Conservation (phyloP, 352 stramenopile species). For the Globisporangium nagaii region DNA sequence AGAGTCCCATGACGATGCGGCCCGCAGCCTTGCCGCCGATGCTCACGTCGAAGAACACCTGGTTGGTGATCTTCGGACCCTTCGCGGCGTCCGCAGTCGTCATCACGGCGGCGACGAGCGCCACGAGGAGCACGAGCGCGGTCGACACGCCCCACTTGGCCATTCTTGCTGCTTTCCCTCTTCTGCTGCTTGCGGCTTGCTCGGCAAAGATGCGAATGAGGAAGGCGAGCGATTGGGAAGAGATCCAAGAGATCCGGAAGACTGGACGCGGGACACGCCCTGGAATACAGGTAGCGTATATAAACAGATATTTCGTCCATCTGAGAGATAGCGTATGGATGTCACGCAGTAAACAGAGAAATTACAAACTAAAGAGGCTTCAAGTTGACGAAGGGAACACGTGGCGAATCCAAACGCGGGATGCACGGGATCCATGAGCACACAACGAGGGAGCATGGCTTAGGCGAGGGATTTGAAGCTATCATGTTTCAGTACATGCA, state of each 20-base stretch:
- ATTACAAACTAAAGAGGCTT: too few relatives aligned
- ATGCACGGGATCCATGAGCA: too few relatives aligned
- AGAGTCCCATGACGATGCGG: conserved; percentile 81
- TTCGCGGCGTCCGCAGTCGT: conserved; percentile 27
- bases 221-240: background rate
- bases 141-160: conserved; percentile 42
- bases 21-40: conserved; percentile 87
- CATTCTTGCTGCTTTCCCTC: conserved; percentile 22
- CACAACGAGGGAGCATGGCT: too few relatives aligned
- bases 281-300: too few relatives aligned
- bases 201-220: background rate
- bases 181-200: background rate
- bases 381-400: too few relatives aligned
- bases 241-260: conserved; percentile 8
- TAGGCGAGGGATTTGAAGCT: too few relatives aligned
- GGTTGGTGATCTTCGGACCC: conserved; percentile 79
- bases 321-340: too few relatives aligned
- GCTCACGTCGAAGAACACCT: conserved; percentile 96
- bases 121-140: conserved; percentile 35
- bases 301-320: too few relatives aligned
- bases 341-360: too few relatives aligned
- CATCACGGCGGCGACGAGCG: conserved; percentile 23
- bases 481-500: too few relatives aligned
- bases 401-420: too few relatives aligned
- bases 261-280: too few relatives aligned